A percentile compares a stretch with the other conserved stretches of the same genome.
Evolutionary conservation across 306 rosid genomes (phyloP).

Genomic region (Abrus precatorius): DNA sequence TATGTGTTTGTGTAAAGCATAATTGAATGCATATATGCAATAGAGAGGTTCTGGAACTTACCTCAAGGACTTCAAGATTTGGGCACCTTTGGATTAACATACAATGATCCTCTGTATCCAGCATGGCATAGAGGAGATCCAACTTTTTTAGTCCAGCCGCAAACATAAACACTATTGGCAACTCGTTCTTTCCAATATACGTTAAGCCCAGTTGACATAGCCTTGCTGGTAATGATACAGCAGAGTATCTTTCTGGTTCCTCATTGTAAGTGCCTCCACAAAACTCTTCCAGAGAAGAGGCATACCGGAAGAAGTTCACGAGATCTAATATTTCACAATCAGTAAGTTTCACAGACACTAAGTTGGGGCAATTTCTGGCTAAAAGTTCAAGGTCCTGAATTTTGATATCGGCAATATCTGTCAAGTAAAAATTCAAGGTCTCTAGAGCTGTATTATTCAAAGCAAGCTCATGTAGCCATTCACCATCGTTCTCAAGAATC

Average conservation of each 20-base stretch:
- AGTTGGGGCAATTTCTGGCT: constrained; percentile 82
- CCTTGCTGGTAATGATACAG: constrained; percentile 68
- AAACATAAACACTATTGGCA: constrained; percentile 71
- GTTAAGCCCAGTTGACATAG: constrained; percentile 78
- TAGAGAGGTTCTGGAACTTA: constrained; percentile 52
- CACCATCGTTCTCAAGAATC: constrained; percentile 66
- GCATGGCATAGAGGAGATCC: constrained; percentile 88
- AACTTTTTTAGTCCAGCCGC: constrained; percentile 70
- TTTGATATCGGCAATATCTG: constrained; percentile 63
- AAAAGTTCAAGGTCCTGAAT: constrained; percentile 81
- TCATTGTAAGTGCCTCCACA: constrained; percentile 86
- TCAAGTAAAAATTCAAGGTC: constrained; percentile 85
- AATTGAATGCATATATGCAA: constrained; percentile 6
- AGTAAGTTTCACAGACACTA: constrained; percentile 72
- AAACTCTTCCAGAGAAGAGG: constrained; percentile 75
- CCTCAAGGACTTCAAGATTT: constrained; percentile 92
- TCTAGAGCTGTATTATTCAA: constrained; percentile 84
- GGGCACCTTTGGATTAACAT: constrained; percentile 82
- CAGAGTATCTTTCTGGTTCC: constrained; percentile 62
- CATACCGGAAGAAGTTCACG: constrained; percentile 69
- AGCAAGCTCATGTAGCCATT: constrained; percentile 95
- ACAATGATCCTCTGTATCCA: constrained; percentile 93
- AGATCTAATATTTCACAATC: constrained; percentile 82
- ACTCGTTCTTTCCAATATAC: constrained; percentile 79
- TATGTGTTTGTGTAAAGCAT: not conserved